These are phyloP conservation scores for Penicillium atrosanguineum DNA, from an alignment of 495 filamentous ascomycete genomes.

Conservation along the genomic window DNA sequence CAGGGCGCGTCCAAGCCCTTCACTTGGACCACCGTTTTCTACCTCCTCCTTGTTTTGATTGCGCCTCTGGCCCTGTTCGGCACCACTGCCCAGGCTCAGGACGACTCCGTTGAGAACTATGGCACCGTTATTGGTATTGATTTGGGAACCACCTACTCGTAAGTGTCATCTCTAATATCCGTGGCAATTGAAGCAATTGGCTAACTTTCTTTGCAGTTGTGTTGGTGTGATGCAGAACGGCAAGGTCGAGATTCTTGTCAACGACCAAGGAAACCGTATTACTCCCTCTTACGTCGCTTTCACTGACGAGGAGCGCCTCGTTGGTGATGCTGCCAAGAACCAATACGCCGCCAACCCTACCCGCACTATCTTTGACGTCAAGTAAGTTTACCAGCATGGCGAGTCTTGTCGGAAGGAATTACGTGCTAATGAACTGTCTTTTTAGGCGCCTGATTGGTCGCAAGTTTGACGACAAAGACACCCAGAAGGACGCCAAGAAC, in stretches of 20 bases:
- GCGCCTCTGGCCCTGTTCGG: slow-evolving; percentile 71
- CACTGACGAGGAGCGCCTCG: slow-evolving; percentile 94
- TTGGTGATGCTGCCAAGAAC: slow-evolving; percentile 99
- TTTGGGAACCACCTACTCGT: slow-evolving; percentile 96
- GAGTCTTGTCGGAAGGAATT: not conserved
- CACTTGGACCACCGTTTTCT: slow-evolving; percentile 72
- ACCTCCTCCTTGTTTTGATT: slow-evolving; percentile 79
- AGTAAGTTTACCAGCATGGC: slow-evolving; percentile 56
- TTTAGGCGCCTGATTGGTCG: slow-evolving; percentile 82
- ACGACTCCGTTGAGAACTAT: slow-evolving; percentile 70
- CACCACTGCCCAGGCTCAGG: slow-evolving; percentile 66
- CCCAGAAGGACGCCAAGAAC: slow-evolving; percentile 82
- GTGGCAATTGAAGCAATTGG: not conserved
- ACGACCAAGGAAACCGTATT: slow-evolving; percentile 98
- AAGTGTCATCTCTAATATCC: slow-evolving; percentile 13
- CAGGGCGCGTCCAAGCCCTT: slow-evolving; percentile 50
- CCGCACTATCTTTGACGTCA: slow-evolving; percentile 89
- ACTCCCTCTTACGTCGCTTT: slow-evolving; percentile 98
- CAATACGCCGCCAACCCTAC: slow-evolving; percentile 92
- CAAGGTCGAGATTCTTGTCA: slow-evolving; percentile 96
- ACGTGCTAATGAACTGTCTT: slow-evolving; percentile 19
- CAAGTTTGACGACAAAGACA: slow-evolving; percentile 82
- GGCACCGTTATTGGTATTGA: slow-evolving; percentile 93
- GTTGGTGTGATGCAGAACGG: slow-evolving; percentile 99
- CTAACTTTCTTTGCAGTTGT: slow-evolving; percentile 50